phyloP scores from a whole-genome alignment of 2,329 filamentous ascomycete genomes.

The Lachnellula subtilissima region DNA sequence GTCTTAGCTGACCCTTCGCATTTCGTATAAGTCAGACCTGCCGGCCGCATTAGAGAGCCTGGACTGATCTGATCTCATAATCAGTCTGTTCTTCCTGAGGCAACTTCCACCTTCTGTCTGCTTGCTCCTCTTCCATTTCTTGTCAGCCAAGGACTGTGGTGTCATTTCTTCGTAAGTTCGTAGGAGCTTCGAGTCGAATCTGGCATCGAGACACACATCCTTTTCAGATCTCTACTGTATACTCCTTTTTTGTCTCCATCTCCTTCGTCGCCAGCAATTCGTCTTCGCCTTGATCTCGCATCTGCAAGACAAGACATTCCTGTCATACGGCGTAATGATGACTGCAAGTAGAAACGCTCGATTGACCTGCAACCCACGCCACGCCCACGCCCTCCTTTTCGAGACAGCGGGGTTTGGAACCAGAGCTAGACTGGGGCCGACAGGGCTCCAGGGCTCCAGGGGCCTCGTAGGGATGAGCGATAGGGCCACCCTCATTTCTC shows the following conservation, averaged over 20 bases:
- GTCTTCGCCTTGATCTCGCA: neutral
- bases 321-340: neutral
- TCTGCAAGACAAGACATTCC: neutral
- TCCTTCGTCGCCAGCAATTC: neutral
- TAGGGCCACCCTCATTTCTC: neutral
- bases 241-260: neutral
- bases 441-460: neutral
- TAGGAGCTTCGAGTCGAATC: too few relatives aligned
- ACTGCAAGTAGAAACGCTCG: neutral
- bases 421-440: neutral
- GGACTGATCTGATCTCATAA: too few relatives aligned
- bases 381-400: neutral
- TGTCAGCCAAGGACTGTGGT: too few relatives aligned
- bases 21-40: too few relatives aligned
- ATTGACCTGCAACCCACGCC: neutral
- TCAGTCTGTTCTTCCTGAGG: too few relatives aligned
- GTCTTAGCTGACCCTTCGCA: too few relatives aligned
- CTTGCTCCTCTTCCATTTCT: too few relatives aligned
- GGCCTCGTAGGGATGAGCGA: neutral
- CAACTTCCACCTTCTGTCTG: too few relatives aligned
- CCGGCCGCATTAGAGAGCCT: too few relatives aligned
- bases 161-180: too few relatives aligned
- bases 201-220: too few relatives aligned
- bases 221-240: too few relatives aligned
- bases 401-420: neutral